Conservation (phyloP, 192 early-diverging fungal species). For the Backusella luteola region DNA sequence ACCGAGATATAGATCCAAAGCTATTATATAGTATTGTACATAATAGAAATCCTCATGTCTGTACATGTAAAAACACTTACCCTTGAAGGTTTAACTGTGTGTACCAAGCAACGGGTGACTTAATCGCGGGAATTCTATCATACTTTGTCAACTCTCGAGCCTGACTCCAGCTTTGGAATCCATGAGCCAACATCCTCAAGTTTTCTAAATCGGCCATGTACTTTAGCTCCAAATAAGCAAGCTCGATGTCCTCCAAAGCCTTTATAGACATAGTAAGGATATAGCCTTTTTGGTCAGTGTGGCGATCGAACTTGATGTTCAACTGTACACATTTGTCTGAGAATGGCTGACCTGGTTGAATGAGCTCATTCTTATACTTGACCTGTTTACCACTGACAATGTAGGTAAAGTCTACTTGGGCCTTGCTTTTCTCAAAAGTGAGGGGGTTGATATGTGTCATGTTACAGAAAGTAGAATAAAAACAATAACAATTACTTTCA, state of each 20-base stretch:
- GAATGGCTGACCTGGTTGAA: not conserved
- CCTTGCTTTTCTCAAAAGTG: not conserved
- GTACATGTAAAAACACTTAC: conserved; percentile 25
- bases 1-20: not conserved
- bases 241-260: conserved; percentile 12
- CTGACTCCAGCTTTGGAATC: conserved; percentile 53
- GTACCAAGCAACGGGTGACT: conserved; percentile 31
- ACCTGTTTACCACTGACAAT: not conserved
- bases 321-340: not conserved
- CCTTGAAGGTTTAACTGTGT: conserved; percentile 37
- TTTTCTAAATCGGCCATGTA: conserved; percentile 20
- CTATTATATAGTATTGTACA: not conserved
- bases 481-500: not conserved
- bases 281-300: conserved; percentile 2
- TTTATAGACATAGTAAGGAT: conserved; percentile 18
- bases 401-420: not conserved
- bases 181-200: conserved; percentile 43
- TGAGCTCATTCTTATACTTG: not conserved
- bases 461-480: not conserved
- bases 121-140: conserved; percentile 41
- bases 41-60: too few relatives aligned
- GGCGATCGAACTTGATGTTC: conserved; percentile 1
- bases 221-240: conserved; percentile 22
- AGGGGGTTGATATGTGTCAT: not conserved
- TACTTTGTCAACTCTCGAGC: conserved; percentile 27